Evolutionary conservation across 495 filamentous ascomycete species (phyloP).

Genomic region (Parachaetomium inaequale): DNA sequence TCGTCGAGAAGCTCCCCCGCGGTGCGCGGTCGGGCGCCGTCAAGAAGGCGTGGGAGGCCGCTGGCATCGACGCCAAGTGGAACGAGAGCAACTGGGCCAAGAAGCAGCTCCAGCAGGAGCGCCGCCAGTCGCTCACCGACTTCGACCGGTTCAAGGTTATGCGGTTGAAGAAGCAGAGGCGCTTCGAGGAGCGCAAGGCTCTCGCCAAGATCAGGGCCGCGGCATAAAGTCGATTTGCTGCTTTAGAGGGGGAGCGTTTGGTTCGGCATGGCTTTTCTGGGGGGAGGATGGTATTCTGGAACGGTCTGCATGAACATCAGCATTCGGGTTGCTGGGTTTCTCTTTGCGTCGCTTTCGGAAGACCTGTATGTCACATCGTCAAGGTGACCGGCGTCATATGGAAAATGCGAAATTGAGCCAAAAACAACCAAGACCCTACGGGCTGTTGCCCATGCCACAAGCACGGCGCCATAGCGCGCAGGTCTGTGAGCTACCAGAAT

Average conservation of each 20-base stretch:
- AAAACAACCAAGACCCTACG: constrained; percentile 24
- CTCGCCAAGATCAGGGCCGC: constrained; percentile 67
- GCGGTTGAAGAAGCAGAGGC: constrained; percentile 94
- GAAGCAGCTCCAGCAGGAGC: constrained; percentile 75
- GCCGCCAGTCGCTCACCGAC: constrained; percentile 87
- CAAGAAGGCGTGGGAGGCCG: constrained; percentile 79
- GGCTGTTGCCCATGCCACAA: constrained; percentile 16
- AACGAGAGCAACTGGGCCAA: constrained; percentile 82
- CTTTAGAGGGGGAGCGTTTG: constrained; percentile 33
- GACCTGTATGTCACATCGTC: constrained; percentile 51
- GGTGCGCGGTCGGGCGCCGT: constrained; percentile 78
- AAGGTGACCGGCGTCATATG: constrained; percentile 44
- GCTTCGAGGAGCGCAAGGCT: constrained; percentile 94
- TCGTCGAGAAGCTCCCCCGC: constrained; percentile 83
- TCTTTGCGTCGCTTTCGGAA: constrained; percentile 51
- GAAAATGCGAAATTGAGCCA: constrained; percentile 44
- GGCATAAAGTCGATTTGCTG: constrained; percentile 35
- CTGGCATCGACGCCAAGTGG: constrained; percentile 88
- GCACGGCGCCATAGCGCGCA: constrained; percentile 7
- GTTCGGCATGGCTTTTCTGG: constrained; percentile 38
- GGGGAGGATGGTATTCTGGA: constrained; percentile 38
- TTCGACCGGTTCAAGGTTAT: constrained; percentile 99
- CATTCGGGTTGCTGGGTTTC: constrained; percentile 46
- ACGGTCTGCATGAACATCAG: constrained; percentile 49
- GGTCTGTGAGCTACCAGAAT: constrained; percentile 17